A percentile compares a stretch with the other conserved stretches of the same genome.
Evolutionary conservation across 2,329 filamentous ascomycete species (phyloP).

Genomic region (Aspergillus sp.): DNA sequence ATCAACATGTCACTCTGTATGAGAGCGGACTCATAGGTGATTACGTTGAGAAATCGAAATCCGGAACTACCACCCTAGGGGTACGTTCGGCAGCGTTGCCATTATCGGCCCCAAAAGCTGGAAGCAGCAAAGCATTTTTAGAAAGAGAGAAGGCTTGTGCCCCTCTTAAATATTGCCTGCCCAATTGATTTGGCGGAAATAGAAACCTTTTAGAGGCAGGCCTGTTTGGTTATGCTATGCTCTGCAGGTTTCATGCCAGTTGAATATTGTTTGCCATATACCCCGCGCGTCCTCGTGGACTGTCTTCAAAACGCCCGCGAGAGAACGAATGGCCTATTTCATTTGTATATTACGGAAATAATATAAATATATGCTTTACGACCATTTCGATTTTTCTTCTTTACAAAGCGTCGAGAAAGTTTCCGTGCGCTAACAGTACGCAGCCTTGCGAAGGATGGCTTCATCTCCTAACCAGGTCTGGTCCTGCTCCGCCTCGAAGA

Average conservation of each 20-base stretch:
- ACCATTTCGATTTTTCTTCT: background rate
- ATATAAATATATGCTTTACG: background rate
- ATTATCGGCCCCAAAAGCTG: background rate
- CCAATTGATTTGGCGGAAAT: background rate
- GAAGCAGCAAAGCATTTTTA: background rate
- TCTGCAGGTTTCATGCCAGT: background rate
- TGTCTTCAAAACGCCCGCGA: too few relatives aligned
- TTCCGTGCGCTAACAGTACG: background rate
- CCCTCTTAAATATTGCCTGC: background rate
- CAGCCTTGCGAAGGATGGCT: background rate
- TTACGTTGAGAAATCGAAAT: background rate
- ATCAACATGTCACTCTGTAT: background rate
- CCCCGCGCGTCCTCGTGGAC: background rate
- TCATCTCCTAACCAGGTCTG: background rate
- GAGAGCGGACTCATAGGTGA: background rate
- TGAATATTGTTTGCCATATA: background rate
- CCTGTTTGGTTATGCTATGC: background rate
- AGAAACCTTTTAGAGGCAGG: background rate
- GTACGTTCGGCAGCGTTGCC: too few relatives aligned
- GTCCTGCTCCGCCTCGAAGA: background rate
- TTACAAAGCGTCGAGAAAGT: background rate
- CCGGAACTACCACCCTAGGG: background rate
- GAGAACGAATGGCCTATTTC: background rate
- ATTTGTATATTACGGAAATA: background rate
- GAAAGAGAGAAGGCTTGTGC: background rate